phyloP scores from a whole-genome alignment of 495 filamentous ascomycete species.

The Jackrogersella minutella region DNA sequence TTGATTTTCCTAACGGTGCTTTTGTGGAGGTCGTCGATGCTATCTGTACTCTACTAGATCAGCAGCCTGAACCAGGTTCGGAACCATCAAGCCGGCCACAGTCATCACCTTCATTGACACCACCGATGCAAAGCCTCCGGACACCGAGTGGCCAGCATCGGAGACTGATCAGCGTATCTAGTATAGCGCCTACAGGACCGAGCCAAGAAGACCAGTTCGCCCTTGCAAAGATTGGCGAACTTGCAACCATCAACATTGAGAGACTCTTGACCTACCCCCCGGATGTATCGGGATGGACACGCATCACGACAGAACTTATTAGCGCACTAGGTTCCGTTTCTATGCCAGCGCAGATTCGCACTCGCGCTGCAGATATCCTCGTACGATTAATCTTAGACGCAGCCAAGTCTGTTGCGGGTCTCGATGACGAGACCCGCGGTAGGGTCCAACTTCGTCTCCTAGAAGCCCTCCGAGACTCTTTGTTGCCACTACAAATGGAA shows the following conservation, averaged over 20 bases:
- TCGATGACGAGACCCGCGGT: constrained; percentile 60
- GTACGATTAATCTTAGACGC: constrained; percentile 75
- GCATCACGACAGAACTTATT: constrained; percentile 75
- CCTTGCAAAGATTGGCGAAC: constrained; percentile 79
- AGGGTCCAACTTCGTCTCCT: constrained; percentile 75
- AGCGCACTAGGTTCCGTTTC: constrained; percentile 62
- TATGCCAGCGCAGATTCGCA: constrained; percentile 67
- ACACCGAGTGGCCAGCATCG: constrained; percentile 58
- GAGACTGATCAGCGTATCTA: constrained; percentile 67
- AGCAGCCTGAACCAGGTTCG: constrained; percentile 43
- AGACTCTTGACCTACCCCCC: constrained; percentile 72
- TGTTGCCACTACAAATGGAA: constrained; percentile 54
- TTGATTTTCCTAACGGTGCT: constrained; percentile 81
- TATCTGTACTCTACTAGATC: constrained; percentile 70
- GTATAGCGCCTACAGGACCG: constrained; percentile 59
- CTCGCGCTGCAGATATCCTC: constrained; percentile 76
- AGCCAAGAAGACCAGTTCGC: constrained; percentile 78
- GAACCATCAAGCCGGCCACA: constrained; percentile 47
- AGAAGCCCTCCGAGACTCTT: constrained; percentile 67
- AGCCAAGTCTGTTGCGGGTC: constrained; percentile 58
- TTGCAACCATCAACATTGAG: constrained; percentile 79
- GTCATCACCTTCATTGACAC: constrained; percentile 43
- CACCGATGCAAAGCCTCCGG: constrained; percentile 33
- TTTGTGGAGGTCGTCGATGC: constrained; percentile 82
- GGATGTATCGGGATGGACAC: constrained; percentile 74